Conservation (phyloP, 169 alveolate species). For the Perkinsus chesapeaki region DNA sequence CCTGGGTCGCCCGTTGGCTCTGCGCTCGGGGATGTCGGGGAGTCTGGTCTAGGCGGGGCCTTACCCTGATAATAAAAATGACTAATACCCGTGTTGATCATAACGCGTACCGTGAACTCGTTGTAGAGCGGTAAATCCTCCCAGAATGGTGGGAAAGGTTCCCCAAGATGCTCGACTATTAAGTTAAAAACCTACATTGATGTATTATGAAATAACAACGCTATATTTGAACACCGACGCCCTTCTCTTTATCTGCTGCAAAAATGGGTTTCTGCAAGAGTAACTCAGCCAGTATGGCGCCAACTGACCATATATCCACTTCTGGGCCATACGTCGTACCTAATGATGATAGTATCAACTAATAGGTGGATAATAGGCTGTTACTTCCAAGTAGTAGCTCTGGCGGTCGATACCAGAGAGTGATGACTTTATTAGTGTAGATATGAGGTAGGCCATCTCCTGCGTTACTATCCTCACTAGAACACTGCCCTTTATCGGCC, state of each 20-base stretch:
- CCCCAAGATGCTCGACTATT: neutral
- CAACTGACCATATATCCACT: conserved; percentile 83
- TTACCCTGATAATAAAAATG: neutral
- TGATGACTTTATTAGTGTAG: conserved; percentile 74
- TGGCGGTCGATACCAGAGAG: conserved; percentile 86
- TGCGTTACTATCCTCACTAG: neutral
- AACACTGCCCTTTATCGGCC: neutral
- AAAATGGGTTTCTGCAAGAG: conserved; percentile 60
- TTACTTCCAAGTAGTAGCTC: conserved; percentile 75
- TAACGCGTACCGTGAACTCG: neutral
- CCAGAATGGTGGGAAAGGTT: neutral
- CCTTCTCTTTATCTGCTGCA: conserved; percentile 60
- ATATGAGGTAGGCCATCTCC: conserved; percentile 12
- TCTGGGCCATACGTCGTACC: conserved; percentile 46
- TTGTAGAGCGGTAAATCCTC: neutral
- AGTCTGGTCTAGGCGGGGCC: neutral
- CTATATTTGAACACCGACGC: conserved; percentile 21
- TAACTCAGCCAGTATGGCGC: conserved; percentile 76
- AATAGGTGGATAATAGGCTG: neutral
- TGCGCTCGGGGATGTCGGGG: neutral
- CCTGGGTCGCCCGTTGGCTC: neutral
- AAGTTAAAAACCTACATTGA: neutral
- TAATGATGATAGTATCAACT: neutral
- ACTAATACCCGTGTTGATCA: neutral
- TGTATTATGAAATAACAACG: neutral